These are phyloP conservation scores for Primulina tabacum DNA, from an alignment of 257 asterid genomes.

Conservation along the genomic window DNA sequence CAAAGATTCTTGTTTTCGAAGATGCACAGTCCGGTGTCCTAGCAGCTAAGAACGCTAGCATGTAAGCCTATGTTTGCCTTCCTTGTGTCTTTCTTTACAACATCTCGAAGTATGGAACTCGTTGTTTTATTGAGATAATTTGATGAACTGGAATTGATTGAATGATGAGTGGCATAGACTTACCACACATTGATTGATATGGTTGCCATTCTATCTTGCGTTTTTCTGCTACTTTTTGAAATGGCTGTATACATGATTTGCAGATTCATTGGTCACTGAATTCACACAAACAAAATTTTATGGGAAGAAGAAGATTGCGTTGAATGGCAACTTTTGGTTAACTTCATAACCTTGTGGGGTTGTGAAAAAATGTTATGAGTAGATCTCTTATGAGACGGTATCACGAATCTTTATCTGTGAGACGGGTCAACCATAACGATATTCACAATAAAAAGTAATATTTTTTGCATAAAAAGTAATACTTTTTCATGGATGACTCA, in stretches of 20 bases:
- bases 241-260: neutral
- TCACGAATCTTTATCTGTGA: too few species aligned
- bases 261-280: neutral
- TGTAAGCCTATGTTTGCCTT: conserved; percentile 48
- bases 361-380: too few species aligned
- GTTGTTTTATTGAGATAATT: conserved; percentile 13
- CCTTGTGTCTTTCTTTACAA: neutral
- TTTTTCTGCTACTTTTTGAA: neutral
- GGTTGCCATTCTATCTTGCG: neutral
- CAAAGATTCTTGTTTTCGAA: conserved; percentile 81
- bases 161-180: neutral
- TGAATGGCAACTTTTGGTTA: too few species aligned
- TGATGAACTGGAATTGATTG: neutral
- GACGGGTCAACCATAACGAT: too few species aligned
- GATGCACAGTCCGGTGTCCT: conserved; percentile 92
- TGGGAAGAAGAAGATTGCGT: too few species aligned
- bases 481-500: too few species aligned
- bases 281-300: neutral
- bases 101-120: neutral
- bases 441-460: too few species aligned
- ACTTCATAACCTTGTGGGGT: too few species aligned
- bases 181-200: neutral
- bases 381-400: too few species aligned
- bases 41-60: conserved; percentile 93
- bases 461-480: too few species aligned